Percentiles rank a stretch among this genome's conserved stretches.
Conservation (phyloP, 805 yeast species). For the Candida yuanshanica region DNA sequence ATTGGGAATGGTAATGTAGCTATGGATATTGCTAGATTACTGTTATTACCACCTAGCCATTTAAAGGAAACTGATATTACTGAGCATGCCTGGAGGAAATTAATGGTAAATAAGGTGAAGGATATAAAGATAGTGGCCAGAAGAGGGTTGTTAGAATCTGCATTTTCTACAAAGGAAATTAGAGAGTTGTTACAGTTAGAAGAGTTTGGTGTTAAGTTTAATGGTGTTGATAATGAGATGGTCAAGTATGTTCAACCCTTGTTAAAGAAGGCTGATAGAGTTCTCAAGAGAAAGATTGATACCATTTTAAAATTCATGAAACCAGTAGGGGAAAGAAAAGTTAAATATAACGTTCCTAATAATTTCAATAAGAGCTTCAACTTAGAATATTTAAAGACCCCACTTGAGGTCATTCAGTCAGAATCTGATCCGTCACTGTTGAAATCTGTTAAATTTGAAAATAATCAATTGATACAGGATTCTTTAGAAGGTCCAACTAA, state of each 20-base stretch:
- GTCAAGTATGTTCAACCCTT: constrained; percentile 19
- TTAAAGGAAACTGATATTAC: constrained; percentile 75
- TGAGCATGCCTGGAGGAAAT: constrained; percentile 46
- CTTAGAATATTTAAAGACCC: constrained; percentile 64
- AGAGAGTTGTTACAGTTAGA: constrained; percentile 72
- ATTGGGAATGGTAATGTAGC: constrained; percentile 99
- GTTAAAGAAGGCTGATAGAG: constrained; percentile 33
- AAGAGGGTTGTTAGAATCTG: constrained; percentile 78
- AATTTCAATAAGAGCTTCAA: constrained; percentile 41
- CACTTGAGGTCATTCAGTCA: constrained; percentile 42
- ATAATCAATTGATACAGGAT: constrained; percentile 40
- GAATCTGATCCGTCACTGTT: constrained; percentile 31
- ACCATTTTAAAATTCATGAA: constrained; percentile 48
- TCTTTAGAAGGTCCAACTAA: constrained; percentile 20
- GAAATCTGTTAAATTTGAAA: constrained; percentile 41
- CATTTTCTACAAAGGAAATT: constrained; percentile 88
- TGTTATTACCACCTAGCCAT: constrained; percentile 52
- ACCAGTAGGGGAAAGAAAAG: constrained; percentile 25
- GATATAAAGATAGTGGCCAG: constrained; percentile 75
- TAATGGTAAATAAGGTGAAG: constrained; percentile 50
- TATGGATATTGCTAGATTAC: constrained; percentile 77
- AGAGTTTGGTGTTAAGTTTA: constrained; percentile 41
- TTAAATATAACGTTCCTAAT: constrained; percentile 16
- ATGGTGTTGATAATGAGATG: constrained; percentile 35
- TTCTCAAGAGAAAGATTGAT: constrained; percentile 59